phyloP scores from a whole-genome alignment of 805 yeast species.

The Tetrapisispora taiwanensis region DNA sequence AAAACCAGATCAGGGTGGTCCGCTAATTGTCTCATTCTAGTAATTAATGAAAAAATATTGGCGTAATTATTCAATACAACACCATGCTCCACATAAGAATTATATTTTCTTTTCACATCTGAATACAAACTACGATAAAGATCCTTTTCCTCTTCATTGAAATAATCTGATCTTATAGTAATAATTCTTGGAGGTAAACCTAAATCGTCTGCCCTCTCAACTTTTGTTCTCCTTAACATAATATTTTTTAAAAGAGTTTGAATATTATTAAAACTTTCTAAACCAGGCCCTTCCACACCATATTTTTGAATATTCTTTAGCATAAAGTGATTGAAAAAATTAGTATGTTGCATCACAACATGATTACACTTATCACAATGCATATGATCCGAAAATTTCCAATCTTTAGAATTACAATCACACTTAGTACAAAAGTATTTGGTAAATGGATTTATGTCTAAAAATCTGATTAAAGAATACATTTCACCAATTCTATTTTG shows the following conservation, averaged over 20 bases:
- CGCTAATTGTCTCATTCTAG: slow-evolving; percentile 95
- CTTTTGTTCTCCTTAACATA: slow-evolving; percentile 89
- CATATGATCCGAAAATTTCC: slow-evolving; percentile 78
- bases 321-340: slow-evolving; percentile 92
- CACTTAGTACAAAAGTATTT: slow-evolving; percentile 90
- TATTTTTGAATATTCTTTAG: slow-evolving; percentile 83
- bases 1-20: slow-evolving; percentile 96
- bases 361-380: slow-evolving; percentile 84
- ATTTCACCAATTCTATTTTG: slow-evolving; percentile 95
- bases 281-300: slow-evolving; percentile 77
- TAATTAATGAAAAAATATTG: slow-evolving; percentile 87
- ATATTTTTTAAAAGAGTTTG: slow-evolving; percentile 65
- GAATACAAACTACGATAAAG: slow-evolving; percentile 78
- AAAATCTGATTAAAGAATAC: slow-evolving; percentile 80
- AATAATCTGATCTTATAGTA: slow-evolving; percentile 73
- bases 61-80: slow-evolving; percentile 95
- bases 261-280: slow-evolving; percentile 64
- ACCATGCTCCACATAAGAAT: slow-evolving; percentile 90
- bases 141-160: slow-evolving; percentile 93
- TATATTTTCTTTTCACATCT: slow-evolving; percentile 78
- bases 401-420: slow-evolving; percentile 68
- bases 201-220: slow-evolving; percentile 93
- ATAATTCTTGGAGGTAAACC: slow-evolving; percentile 96
- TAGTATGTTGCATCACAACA: slow-evolving; percentile 89
- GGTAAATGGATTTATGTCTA: slow-evolving; percentile 78